Evolutionary conservation across 2,329 filamentous ascomycete genomes (phyloP).

Genomic region (Botryotinia calthae): DNA sequence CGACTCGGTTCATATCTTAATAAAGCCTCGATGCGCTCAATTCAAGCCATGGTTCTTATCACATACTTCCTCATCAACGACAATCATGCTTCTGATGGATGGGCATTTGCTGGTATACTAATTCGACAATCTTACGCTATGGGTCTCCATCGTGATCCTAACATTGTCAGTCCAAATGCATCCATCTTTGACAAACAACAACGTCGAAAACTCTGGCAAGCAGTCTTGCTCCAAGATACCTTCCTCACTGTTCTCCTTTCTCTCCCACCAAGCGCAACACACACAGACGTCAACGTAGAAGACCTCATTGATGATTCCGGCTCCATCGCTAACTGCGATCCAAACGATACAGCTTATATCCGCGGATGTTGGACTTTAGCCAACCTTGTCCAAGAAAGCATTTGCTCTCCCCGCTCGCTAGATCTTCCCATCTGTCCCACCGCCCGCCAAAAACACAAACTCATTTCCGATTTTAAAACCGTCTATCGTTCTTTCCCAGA

Average conservation of each 20-base stretch:
- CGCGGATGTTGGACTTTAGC: conserved; percentile 72
- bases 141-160: conserved; percentile 76
- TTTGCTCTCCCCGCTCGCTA: conserved; percentile 72
- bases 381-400: conserved; percentile 73
- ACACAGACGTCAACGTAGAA: conserved; percentile 75
- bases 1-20: conserved; percentile 75
- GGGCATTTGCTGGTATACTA: conserved; percentile 76
- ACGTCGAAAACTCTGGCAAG: conserved; percentile 77
- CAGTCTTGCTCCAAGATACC: conserved; percentile 76
- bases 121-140: conserved; percentile 79
- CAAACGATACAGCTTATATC: conserved; percentile 66
- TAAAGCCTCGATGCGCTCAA: conserved; percentile 67
- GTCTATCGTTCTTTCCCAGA: conserved; percentile 72
- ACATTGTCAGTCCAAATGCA: conserved; percentile 66
- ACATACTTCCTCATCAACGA: conserved; percentile 84
- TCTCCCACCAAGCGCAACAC: conserved; percentile 72
- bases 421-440: conserved; percentile 70
- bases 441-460: conserved; percentile 64
- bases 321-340: conserved; percentile 56
- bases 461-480: conserved; percentile 66
- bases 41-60: conserved; percentile 80
- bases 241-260: conserved; percentile 77
- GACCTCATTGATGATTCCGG: conserved; percentile 64
- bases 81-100: conserved; percentile 79
- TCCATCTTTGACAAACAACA: conserved; percentile 73